phyloP scores from a whole-genome alignment of 495 filamentous ascomycete genomes.

The Halenospora varia region DNA sequence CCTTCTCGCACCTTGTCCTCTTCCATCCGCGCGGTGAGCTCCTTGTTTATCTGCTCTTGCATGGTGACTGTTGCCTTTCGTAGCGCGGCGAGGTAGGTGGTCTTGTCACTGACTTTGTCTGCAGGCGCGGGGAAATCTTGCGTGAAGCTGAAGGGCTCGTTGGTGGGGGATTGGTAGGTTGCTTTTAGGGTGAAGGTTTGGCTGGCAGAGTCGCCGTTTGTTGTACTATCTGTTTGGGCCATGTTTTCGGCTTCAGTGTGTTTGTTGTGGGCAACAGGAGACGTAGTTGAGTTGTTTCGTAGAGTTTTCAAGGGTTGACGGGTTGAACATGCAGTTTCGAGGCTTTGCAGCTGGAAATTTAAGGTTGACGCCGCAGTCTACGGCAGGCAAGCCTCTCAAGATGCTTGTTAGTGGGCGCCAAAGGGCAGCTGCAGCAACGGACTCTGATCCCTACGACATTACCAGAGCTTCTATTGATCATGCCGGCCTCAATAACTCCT shows the following conservation, averaged over 20 bases:
- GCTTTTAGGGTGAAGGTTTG: constrained; percentile 28
- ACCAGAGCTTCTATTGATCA: too few relatives aligned
- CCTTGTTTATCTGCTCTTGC: constrained; percentile 74
- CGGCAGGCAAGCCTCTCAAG: too few relatives aligned
- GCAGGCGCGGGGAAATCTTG: constrained; percentile 38
- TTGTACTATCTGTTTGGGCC: not conserved
- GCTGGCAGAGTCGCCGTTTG: constrained; percentile 12
- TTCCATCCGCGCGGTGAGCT: constrained; percentile 85
- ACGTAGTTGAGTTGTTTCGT: too few relatives aligned
- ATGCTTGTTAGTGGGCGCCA: too few relatives aligned
- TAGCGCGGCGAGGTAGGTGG: constrained; percentile 62
- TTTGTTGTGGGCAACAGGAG: not conserved
- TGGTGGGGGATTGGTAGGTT: constrained; percentile 56
- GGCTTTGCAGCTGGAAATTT: too few relatives aligned
- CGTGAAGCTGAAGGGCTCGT: constrained; percentile 36
- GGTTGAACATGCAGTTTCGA: too few relatives aligned
- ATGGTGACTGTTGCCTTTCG: constrained; percentile 54
- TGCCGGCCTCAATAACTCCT: not conserved
- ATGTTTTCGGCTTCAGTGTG: not conserved
- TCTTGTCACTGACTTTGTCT: constrained; percentile 47
- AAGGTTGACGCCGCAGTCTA: too few relatives aligned
- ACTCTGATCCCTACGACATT: too few relatives aligned
- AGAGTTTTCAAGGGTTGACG: too few relatives aligned
- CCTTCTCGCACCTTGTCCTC: constrained; percentile 55
- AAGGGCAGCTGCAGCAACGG: too few relatives aligned